Evolutionary conservation across 164 flowering plant genomes (phyloP).

Genomic region (Vitis cinerea): DNA sequence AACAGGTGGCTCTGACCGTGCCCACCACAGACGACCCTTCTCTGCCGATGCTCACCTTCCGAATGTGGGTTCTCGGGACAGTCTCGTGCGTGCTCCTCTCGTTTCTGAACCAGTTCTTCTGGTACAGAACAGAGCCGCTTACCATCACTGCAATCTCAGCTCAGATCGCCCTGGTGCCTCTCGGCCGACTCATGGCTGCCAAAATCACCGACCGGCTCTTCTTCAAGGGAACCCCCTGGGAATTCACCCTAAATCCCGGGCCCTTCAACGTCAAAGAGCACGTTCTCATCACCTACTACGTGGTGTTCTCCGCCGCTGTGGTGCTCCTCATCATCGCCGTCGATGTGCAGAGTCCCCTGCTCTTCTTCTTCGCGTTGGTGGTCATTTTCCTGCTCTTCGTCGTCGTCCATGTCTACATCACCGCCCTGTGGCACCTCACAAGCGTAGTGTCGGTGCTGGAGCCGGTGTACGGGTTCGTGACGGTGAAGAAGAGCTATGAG

Average conservation of each 20-base stretch:
- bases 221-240: constrained; percentile 58
- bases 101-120: constrained; percentile 92
- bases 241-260: constrained; percentile 83
- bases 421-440: constrained; percentile 89
- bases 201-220: constrained; percentile 48
- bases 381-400: constrained; percentile 42
- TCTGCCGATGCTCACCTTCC: constrained; percentile 76
- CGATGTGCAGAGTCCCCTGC: constrained; percentile 28
- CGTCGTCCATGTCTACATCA: constrained; percentile 72
- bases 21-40: constrained; percentile 71
- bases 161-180: constrained; percentile 87
- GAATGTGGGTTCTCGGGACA: constrained; percentile 83
- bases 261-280: constrained; percentile 94
- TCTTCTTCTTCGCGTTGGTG: constrained; percentile 35
- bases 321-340: constrained; percentile 44
- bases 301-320: constrained; percentile 33
- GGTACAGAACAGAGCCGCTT: constrained; percentile 81
- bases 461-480: constrained; percentile 70
- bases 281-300: constrained; percentile 60
- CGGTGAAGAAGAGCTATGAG: constrained; percentile 90
- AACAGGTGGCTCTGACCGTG: constrained; percentile 83
- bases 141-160: constrained; percentile 82
- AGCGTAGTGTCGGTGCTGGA: constrained; percentile 90
- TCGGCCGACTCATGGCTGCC: constrained; percentile 84
- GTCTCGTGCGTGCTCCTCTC: constrained; percentile 68